Base-by-base conservation (phyloP, 1,139 yeast genomes). In the Geotrichum phurueaensis region DNA sequence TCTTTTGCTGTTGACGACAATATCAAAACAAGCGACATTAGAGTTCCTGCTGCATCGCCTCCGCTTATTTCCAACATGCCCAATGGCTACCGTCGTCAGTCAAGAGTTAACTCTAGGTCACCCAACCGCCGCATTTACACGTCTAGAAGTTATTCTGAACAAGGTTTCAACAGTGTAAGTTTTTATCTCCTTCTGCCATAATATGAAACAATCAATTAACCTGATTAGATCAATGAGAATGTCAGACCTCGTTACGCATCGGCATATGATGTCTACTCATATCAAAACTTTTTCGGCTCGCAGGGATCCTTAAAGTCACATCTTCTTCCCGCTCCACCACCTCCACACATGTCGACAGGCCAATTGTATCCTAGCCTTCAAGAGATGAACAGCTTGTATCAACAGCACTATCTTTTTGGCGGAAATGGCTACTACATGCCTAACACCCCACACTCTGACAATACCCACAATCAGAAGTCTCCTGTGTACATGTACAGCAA, bases 41-140 rank as follows among this genome's bases (percentile, higher is more conserved):
- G 64, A 22, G 64, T 62, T 31, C 64, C 64, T 20, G 59, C 61
- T 48, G 62, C 64, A 10, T 58, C 64, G 4, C 62, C 64, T 48
- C 62, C 64, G 13, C 29, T 56, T 31, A 56, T 59, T 47, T 59
- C 61, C 10, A 29, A 18, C 25, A 50, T 49, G 9, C 61, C 29
- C 15, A 52, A 52, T 1, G 48, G 33, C 31, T 20, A 51, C 33
- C 58, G 61, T 12, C 53, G 58, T 13, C 56, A 51, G 15, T 51
- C 59, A 20, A 53, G 47, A 22, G 18, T 52, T 22, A 51, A 51
- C 23, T 25, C 45, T n/a, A 54, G 29, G 29, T 47, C 39, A 10
- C 27, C 43, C 22, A 22, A 47, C 33, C 43, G 53, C 20, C 61
- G 57, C 18, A 33, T 45, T 20, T 50, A 55, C 18, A 36, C 59